Conservation (phyloP, 2,329 filamentous ascomycete species). For the Chaetomiaceae sp. region DNA sequence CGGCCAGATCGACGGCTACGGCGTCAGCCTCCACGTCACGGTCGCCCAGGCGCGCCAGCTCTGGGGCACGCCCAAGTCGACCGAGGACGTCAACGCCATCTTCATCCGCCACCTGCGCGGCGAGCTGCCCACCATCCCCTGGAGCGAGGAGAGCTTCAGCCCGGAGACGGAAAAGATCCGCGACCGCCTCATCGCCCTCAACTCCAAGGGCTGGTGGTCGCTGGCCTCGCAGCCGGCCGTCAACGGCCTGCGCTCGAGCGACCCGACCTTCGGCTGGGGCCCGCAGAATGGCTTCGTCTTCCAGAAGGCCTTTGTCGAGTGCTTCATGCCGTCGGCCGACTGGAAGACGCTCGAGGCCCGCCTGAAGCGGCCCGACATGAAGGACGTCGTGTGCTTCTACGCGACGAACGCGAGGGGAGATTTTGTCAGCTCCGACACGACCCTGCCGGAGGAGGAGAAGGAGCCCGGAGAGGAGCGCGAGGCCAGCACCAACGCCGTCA, state of each 20-base stretch:
- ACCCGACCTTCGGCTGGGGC: constrained; percentile 88
- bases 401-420: constrained; percentile 75
- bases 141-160: constrained; percentile 85
- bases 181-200: constrained; percentile 68
- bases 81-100: constrained; percentile 68
- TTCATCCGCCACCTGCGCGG: constrained; percentile 80
- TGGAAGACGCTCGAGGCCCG: constrained; percentile 63
- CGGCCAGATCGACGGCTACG: constrained; percentile 96
- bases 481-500: constrained; percentile 81
- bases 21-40: constrained; percentile 88
- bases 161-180: constrained; percentile 81
- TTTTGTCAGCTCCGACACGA: constrained; percentile 64
- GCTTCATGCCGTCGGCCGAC: constrained; percentile 74
- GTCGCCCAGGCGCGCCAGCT: constrained; percentile 75
- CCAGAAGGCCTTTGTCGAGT: constrained; percentile 96
- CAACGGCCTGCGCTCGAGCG: constrained; percentile 72
- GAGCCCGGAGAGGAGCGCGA: constrained; percentile 21
- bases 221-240: constrained; percentile 93
- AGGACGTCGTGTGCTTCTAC: constrained; percentile 77
- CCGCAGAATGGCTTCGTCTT: constrained; percentile 91
- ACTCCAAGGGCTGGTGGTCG: constrained; percentile 87
- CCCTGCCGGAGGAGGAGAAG: constrained; percentile 22
- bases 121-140: constrained; percentile 75
- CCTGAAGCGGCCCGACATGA: constrained; percentile 53
- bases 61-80: constrained; percentile 73